Conservation (phyloP, 441 rosid species). For the Omphalea diandra region DNA sequence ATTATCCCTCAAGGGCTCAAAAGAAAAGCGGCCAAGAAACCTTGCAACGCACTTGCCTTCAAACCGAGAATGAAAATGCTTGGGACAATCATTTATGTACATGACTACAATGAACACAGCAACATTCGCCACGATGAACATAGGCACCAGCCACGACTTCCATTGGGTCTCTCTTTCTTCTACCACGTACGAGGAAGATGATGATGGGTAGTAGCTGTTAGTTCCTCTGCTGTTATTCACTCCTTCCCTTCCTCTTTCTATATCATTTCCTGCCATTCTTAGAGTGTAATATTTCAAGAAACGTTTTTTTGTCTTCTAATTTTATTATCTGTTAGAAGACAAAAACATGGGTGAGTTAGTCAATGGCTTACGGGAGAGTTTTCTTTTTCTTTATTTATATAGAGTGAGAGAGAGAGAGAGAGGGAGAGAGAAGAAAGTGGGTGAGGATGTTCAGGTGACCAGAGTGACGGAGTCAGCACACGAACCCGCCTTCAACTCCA, state of each 20-base stretch:
- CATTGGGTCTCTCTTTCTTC: conserved; percentile 54
- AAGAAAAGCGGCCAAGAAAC: conserved; percentile 74
- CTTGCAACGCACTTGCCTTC: conserved; percentile 64
- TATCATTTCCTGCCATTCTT: conserved; percentile 36
- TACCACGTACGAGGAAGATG: conserved; percentile 34
- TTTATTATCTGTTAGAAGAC: not conserved
- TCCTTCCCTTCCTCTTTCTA: conserved; percentile 36
- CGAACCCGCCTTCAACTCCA: not conserved
- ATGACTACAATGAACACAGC: conserved; percentile 61
- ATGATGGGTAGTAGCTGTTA: conserved; percentile 22
- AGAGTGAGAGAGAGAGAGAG: no score
- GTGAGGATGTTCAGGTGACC: conserved; percentile 12
- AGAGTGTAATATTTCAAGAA: no score
- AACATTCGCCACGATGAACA: conserved; percentile 65
- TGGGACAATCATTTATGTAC: conserved; percentile 83
- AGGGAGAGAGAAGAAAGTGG: no score
- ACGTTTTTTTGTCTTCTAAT: not conserved
- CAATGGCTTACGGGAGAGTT: conserved; percentile 18
- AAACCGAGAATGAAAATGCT: conserved; percentile 36
- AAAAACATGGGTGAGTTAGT: conserved; percentile 14
- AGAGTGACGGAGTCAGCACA: conserved; percentile 17
- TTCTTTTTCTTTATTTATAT: not conserved
- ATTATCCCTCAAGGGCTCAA: conserved; percentile 78
- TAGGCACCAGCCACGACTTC: conserved; percentile 88
- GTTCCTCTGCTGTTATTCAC: conserved; percentile 30